Percentiles rank a stretch among this genome's conserved stretches.
Evolutionary conservation across 2,329 filamentous ascomycete genomes (phyloP).

Genomic region (Phyllosticta citribraziliensis): DNA sequence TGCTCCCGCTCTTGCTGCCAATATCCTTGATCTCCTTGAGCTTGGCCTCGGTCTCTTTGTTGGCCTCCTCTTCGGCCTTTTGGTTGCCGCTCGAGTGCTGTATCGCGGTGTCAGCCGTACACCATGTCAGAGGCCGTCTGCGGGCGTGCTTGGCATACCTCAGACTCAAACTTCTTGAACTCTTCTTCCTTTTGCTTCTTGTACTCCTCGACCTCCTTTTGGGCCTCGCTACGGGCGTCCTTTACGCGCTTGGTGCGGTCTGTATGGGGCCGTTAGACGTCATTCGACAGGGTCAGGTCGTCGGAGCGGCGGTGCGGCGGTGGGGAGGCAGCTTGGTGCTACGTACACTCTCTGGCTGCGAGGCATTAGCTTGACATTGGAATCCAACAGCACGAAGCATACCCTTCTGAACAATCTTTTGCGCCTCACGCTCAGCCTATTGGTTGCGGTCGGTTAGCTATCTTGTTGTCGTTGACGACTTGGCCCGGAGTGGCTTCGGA

Average conservation of each 20-base stretch:
- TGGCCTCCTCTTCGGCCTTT: constrained; percentile 59
- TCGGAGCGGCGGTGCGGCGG: constrained; percentile 7
- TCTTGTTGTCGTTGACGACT: constrained; percentile 15
- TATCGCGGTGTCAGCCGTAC: constrained; percentile 1
- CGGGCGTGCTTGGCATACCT: constrained; percentile 38
- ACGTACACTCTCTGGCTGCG: constrained; percentile 74
- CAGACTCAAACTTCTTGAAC: constrained; percentile 86
- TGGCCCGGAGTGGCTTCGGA: constrained; percentile 11
- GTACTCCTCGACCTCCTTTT: constrained; percentile 96
- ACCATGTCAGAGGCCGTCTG: background rate
- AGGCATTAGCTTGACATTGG: background rate
- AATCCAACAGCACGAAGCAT: constrained; percentile 18
- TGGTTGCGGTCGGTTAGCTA: constrained; percentile 27
- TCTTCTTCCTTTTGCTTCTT: constrained; percentile 81
- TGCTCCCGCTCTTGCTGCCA: constrained; percentile 66
- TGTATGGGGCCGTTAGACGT: constrained; percentile 27
- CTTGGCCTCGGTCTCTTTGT: constrained; percentile 70
- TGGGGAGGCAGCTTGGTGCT: background rate
- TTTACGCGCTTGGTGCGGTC: constrained; percentile 95
- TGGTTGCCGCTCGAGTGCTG: constrained; percentile 91
- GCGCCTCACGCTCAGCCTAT: constrained; percentile 93
- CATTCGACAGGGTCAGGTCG: background rate
- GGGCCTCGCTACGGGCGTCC: constrained; percentile 90
- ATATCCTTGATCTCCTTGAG: constrained; percentile 73
- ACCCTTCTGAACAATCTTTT: constrained; percentile 99